A percentile compares a stretch with the other conserved stretches of the same genome.
phyloP scores from a whole-genome alignment of 108 stramenopile species.

The Stephanodiscus triporus region DNA sequence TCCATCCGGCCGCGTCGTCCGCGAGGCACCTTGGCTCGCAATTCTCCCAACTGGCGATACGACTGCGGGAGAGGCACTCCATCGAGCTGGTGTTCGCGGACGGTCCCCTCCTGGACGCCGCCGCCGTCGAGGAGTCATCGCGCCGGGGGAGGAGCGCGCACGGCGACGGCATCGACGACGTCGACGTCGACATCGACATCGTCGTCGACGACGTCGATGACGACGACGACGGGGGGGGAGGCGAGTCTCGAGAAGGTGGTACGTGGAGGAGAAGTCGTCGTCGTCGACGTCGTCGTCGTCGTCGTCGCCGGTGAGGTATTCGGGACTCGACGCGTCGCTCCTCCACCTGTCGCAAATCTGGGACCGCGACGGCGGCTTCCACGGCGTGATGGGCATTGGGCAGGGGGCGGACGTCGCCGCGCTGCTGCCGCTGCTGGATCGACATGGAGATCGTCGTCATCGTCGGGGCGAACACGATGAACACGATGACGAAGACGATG shows the following conservation, averaged over 20 bases:
- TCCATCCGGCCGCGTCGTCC: slow-evolving; percentile 75
- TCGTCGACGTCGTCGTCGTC: background rate
- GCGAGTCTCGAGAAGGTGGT: slow-evolving; percentile 30
- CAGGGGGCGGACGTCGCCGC: slow-evolving; percentile 76
- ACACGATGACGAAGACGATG: slow-evolving; percentile 10
- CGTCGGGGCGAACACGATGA: background rate
- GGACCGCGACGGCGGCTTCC: slow-evolving; percentile 59
- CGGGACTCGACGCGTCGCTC: slow-evolving; percentile 79
- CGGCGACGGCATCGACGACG: background rate
- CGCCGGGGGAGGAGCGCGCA: too few relatives aligned
- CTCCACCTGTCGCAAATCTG: slow-evolving; percentile 80
- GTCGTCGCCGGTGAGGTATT: slow-evolving; percentile 34
- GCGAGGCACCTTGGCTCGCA: slow-evolving; percentile 51
- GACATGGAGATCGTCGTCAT: slow-evolving; percentile 22
- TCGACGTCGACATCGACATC: slow-evolving; percentile 11
- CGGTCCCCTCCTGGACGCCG: slow-evolving; percentile 56
- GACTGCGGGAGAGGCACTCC: slow-evolving; percentile 68
- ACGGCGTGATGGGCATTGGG: slow-evolving; percentile 77
- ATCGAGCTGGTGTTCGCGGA: slow-evolving; percentile 88
- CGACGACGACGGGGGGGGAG: slow-evolving; percentile 8
- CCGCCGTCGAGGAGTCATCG: background rate
- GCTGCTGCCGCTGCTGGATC: slow-evolving; percentile 63
- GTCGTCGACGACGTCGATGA: slow-evolving; percentile 12
- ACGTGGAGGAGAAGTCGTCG: slow-evolving; percentile 26
- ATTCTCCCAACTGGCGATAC: slow-evolving; percentile 60